A percentile compares a stretch with the other conserved stretches of the same genome.
Conservation (phyloP, 805 yeast genomes). For the Metschnikowia kunwiensis region DNA sequence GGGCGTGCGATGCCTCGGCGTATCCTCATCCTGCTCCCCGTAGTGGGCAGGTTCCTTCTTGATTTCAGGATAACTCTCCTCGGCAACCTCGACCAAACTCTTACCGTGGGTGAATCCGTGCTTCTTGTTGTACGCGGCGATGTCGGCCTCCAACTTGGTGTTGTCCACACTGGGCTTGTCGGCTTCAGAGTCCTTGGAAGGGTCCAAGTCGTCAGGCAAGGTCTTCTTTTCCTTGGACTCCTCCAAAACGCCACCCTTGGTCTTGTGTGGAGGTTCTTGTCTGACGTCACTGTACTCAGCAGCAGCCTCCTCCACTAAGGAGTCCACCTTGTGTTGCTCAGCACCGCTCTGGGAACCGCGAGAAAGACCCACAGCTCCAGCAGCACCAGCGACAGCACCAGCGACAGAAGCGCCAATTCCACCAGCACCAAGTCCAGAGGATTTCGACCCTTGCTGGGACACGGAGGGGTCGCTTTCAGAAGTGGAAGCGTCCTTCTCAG, state of each 20-base stretch:
- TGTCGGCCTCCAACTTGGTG: conserved; percentile 22
- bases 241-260: conserved; percentile 10
- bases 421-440: conserved; percentile 4
- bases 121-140: conserved; percentile 28
- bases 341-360: not conserved
- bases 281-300: conserved; percentile 9
- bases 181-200: conserved; percentile 4
- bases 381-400: conserved; percentile 22
- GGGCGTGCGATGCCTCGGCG: conserved; percentile 7
- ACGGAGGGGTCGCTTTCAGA: not conserved
- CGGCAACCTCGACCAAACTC: conserved; percentile 30
- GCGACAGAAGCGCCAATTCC: conserved; percentile 16
- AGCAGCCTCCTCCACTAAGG: conserved; percentile 23
- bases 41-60: conserved; percentile 19
- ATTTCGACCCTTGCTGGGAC: not conserved
- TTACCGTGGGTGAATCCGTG: conserved; percentile 23
- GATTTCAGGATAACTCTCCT: conserved; percentile 19
- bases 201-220: conserved; percentile 7
- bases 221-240: conserved; percentile 2
- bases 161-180: conserved; percentile 11
- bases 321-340: conserved; percentile 15
- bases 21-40: conserved; percentile 1
- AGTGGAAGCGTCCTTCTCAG: not conserved
- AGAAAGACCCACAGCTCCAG: conserved; percentile 18
- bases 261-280: conserved; percentile 11